Percentiles rank a stretch among this genome's conserved stretches.
Evolutionary conservation across 208 protist species (phyloP).

Genomic region (Trypanosoma brucei): DNA sequence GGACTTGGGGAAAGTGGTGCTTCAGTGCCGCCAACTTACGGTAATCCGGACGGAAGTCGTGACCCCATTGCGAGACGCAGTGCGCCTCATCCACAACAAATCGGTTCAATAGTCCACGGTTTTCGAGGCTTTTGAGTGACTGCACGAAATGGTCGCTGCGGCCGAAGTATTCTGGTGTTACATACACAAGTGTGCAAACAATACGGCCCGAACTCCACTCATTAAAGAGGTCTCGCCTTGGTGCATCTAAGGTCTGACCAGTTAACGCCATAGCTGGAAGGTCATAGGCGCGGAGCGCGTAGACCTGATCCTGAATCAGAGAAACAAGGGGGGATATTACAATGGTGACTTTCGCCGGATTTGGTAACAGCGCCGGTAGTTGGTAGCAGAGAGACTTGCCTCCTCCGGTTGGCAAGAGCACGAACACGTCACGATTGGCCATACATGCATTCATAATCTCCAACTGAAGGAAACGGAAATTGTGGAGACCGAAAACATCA

Average conservation of each 20-base stretch:
- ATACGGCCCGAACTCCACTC: constrained; percentile 59
- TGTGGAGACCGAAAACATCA: constrained; percentile 85
- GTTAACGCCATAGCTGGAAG: constrained; percentile 78
- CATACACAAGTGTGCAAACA: constrained; percentile 73
- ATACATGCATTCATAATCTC: constrained; percentile 95
- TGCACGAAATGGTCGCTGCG: constrained; percentile 71
- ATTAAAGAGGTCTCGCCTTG: constrained; percentile 53
- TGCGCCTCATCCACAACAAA: constrained; percentile 95
- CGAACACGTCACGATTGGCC: constrained; percentile 89
- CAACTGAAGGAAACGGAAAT: constrained; percentile 90
- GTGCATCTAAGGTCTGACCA: constrained; percentile 59
- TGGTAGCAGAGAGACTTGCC: constrained; percentile 97
- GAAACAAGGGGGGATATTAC: constrained; percentile 96
- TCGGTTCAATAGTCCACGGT: constrained; percentile 52
- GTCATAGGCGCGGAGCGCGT: constrained; percentile 74
- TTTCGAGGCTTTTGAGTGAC: constrained; percentile 40
- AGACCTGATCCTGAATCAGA: constrained; percentile 96
- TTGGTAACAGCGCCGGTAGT: constrained; percentile 87
- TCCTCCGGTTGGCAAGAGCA: constrained; percentile 92
- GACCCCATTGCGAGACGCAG: constrained; percentile 96
- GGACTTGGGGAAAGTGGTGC: constrained; percentile 46
- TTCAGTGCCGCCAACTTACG: constrained; percentile 75
- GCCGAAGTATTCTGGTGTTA: constrained; percentile 88
- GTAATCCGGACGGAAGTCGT: constrained; percentile 94
- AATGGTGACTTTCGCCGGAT: constrained; percentile 79